Evolutionary conservation across 2,329 filamentous ascomycete genomes (phyloP).

Genomic region (Fusarium coicis): DNA sequence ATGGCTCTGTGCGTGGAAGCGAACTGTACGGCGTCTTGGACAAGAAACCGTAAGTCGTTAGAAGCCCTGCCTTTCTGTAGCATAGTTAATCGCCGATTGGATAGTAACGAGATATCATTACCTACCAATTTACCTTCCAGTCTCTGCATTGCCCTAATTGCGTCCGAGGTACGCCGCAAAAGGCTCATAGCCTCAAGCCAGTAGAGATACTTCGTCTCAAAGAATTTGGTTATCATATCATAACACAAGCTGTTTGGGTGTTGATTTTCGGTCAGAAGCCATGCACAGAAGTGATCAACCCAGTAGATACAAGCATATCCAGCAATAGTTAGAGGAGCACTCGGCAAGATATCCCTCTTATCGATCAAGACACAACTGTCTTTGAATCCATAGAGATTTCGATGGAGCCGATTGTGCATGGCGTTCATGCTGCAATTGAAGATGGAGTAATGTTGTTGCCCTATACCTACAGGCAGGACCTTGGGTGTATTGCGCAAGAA

Average conservation of each 20-base stretch:
- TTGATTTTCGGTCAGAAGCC: accelerated
- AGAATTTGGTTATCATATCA: accelerated
- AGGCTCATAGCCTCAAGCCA: neutral
- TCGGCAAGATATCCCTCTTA: accelerated
- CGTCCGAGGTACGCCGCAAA: accelerated
- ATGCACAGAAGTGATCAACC: accelerated
- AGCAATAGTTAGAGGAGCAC: accelerated
- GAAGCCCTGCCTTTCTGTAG: accelerated
- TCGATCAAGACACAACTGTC: accelerated
- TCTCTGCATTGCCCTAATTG: accelerated
- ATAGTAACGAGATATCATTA: accelerated
- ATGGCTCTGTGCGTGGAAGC: accelerated
- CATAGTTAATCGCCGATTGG: accelerated
- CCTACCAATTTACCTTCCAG: accelerated
- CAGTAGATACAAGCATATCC: accelerated
- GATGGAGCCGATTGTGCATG: accelerated
- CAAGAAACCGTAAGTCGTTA: accelerated
- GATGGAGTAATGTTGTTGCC: accelerated
- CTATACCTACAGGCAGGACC: accelerated
- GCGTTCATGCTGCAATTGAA: accelerated
- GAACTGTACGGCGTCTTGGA: accelerated
- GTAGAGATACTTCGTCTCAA: accelerated
- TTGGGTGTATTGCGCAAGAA: accelerated
- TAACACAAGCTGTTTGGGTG: neutral
- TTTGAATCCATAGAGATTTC: accelerated